Conservation (phyloP, 2,329 filamentous ascomycete genomes). For the Thyridium curvatum region DNA sequence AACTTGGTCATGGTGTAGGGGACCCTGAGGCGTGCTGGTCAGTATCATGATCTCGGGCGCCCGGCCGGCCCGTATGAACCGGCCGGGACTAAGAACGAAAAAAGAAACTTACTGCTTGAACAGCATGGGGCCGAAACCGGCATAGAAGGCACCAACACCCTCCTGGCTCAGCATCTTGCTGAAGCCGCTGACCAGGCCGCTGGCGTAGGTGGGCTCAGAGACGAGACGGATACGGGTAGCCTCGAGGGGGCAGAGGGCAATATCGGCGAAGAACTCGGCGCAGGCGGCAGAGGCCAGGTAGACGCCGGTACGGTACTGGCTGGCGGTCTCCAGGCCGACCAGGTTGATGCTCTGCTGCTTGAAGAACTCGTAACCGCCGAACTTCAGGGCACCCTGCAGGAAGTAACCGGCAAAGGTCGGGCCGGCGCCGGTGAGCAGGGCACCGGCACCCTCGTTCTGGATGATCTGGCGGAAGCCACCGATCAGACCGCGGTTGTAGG, state of each 20-base stretch:
- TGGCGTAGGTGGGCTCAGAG: conserved; percentile 79
- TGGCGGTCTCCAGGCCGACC: conserved; percentile 70
- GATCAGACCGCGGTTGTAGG: conserved; percentile 84
- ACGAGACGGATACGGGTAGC: conserved; percentile 92
- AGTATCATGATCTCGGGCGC: too few species aligned
- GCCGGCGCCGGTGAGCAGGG: conserved; percentile 78
- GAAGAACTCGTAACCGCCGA: conserved; percentile 94
- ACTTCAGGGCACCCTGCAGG: conserved; percentile 90
- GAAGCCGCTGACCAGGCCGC: conserved; percentile 73
- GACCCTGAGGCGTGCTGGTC: conserved; percentile 45
- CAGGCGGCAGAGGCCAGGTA: conserved; percentile 66
- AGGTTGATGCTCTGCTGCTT: conserved; percentile 83
- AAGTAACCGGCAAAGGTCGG: conserved; percentile 88
- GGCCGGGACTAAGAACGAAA: too few species aligned
- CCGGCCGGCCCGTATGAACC: too few species aligned
- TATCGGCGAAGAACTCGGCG: conserved; percentile 67
- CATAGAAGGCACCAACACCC: conserved; percentile 83
- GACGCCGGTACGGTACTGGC: conserved; percentile 73
- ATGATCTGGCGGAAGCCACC: conserved; percentile 84
- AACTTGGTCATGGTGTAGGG: conserved; percentile 88
- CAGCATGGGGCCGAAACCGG: conserved; percentile 80
- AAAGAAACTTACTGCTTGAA: conserved; percentile 60
- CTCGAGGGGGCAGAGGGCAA: conserved; percentile 86
- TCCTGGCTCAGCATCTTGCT: conserved; percentile 77
- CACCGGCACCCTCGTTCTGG: conserved; percentile 75